A percentile compares a stretch with the other conserved stretches of the same genome.
phyloP scores from a whole-genome alignment of 768 basidiomycete species.

The Pleurotus platypus region DNA sequence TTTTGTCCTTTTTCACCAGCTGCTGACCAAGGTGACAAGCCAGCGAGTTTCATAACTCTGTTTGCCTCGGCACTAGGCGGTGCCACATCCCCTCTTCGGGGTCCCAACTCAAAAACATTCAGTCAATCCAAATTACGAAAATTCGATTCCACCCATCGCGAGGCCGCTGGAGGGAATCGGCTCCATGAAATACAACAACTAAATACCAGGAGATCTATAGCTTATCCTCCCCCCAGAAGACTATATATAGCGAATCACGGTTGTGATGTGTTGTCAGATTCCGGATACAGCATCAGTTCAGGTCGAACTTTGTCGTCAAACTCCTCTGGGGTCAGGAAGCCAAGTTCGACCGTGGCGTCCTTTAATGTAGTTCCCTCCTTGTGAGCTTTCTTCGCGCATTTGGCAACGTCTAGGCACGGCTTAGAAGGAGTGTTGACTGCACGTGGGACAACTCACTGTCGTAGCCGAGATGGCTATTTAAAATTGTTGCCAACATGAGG shows the following conservation, averaged over 20 bases:
- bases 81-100: constrained; percentile 5
- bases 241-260: constrained; percentile 5
- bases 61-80: constrained; percentile 7
- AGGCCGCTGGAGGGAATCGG: too few relatives aligned
- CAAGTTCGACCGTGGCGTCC: constrained; percentile 87
- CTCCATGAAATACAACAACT: too few relatives aligned
- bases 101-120: constrained; percentile 6
- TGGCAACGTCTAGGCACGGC: constrained; percentile 77
- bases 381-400: constrained; percentile 99
- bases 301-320: constrained; percentile 94
- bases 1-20: constrained; percentile 10
- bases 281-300: constrained; percentile 84
- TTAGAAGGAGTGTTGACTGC: constrained; percentile 10
- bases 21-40: constrained; percentile 10
- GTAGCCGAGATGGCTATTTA: constrained; percentile 95
- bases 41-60: constrained; percentile 3
- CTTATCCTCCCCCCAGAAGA: neutral
- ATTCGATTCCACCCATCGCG: too few relatives aligned
- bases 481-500: constrained; percentile 95
- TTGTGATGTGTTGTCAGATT: constrained; percentile 14
- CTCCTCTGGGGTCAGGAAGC: constrained; percentile 83
- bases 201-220: neutral
- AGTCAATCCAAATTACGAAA: neutral
- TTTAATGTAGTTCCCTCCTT: constrained; percentile 96
- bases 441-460: constrained; percentile 65